phyloP scores from a whole-genome alignment of 495 filamentous ascomycete species.

The Penicillium fimorum region DNA sequence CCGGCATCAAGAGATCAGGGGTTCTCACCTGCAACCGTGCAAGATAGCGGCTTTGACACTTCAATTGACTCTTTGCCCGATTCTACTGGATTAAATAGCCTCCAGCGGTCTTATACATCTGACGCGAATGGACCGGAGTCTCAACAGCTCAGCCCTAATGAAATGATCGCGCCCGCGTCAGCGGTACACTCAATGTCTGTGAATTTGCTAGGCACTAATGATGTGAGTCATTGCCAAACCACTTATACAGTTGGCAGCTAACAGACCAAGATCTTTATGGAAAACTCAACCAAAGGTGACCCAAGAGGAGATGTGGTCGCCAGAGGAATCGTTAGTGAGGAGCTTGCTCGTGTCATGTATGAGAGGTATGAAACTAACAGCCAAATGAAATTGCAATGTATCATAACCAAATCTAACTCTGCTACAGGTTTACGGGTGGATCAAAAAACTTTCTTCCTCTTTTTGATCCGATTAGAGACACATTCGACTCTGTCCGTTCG shows the following conservation, averaged over 20 bases:
- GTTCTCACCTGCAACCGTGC: constrained; percentile 28
- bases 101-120: constrained; percentile 27
- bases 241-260: not conserved
- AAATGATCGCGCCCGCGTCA: constrained; percentile 45
- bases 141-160: constrained; percentile 42
- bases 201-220: constrained; percentile 37
- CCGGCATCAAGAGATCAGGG: constrained; percentile 34
- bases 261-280: constrained; percentile 36
- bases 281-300: constrained; percentile 33
- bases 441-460: constrained; percentile 43
- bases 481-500: constrained; percentile 44
- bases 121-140: constrained; percentile 35
- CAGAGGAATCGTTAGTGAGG: constrained; percentile 43
- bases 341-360: constrained; percentile 41
- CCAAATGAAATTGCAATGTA: not conserved
- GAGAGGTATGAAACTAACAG: constrained; percentile 32
- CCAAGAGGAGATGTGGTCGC: constrained; percentile 37
- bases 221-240: constrained; percentile 21
- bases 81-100: constrained; percentile 19
- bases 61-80: constrained; percentile 33
- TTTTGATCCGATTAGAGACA: constrained; percentile 46
- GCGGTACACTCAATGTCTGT: constrained; percentile 46
- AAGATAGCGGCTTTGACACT: constrained; percentile 26
- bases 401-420: not conserved
- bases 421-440: constrained; percentile 35